phyloP scores from a whole-genome alignment of 169 alveolate genomes.

The Blepharisma undulans region DNA sequence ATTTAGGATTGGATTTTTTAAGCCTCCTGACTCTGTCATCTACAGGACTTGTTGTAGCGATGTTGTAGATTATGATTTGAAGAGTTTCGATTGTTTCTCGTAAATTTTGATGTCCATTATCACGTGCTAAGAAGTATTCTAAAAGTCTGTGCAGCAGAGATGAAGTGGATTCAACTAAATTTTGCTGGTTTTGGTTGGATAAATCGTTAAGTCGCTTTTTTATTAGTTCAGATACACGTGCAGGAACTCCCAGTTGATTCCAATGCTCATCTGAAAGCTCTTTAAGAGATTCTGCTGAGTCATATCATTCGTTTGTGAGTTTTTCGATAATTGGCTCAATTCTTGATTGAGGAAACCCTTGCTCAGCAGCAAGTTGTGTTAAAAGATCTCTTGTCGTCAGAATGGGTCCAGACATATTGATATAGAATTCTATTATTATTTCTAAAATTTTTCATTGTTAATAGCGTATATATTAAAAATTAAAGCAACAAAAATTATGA shows the following conservation, averaged over 20 bases:
- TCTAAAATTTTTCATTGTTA: not conserved
- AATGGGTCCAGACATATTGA: not conserved
- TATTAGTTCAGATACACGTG: not conserved
- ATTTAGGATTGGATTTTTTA: slow-evolving; percentile 2
- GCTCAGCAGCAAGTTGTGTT: not conserved
- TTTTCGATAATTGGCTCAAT: slow-evolving; percentile 7
- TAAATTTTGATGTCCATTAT: not conserved
- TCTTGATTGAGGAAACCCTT: not conserved
- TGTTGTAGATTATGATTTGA: not conserved
- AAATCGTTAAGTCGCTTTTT: slow-evolving; percentile 2
- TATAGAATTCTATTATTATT: not conserved
- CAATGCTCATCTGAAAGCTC: slow-evolving; percentile 17
- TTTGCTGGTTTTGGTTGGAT: not conserved
- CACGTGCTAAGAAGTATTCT: not conserved
- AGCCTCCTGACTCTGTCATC: slow-evolving; percentile 13
- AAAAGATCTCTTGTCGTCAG: slow-evolving; percentile 2
- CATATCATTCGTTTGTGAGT: slow-evolving; percentile 15
- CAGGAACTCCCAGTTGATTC: not conserved
- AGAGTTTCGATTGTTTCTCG: not conserved
- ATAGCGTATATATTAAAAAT: too few relatives aligned
- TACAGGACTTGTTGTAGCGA: not conserved
- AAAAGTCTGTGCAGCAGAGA: not conserved
- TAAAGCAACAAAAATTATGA: not conserved
- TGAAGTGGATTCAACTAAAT: not conserved
- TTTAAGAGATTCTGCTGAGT: not conserved